Evolutionary conservation across 2,329 filamentous ascomycete species (phyloP), one percentile per base, ranked within the genome.

Genomic region (Camillea tinctor): DNA sequence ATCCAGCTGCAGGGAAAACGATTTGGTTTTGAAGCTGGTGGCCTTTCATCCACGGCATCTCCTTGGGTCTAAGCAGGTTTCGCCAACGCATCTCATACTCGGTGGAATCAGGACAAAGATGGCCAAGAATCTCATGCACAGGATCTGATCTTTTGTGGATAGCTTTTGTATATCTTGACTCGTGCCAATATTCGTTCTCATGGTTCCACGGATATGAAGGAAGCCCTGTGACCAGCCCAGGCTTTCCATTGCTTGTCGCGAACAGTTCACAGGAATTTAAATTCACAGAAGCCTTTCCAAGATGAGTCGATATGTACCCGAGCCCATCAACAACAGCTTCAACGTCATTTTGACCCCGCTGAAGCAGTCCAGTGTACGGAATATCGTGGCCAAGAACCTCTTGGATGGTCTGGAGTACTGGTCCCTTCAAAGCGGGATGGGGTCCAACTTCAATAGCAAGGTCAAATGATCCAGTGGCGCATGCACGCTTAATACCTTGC

Each of bases 401-500:
- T 52, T 54, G 19, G 17, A 63, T 49, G n/a, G 50, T 60, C 20
- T 60, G 17, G 4, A 55, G 24, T 0, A 21, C 23, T 1, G 56
- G 58, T 3, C 56, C n/a, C 23, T 57, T 61, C 1, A 63, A 36
- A 13, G 22, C 54, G 8, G 61, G 56, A 21, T 59, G 56, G 6
- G 61, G 61, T 1, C 61, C 61, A 2, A 62, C 5, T 21, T 62
- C 60, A 7, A 62, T 9, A 5, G 40, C 52, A 1, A 58, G 8
- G 40, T 57, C 55, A n/a, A 40, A 56, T 17, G 53, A 9, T 21
- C 19, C 54, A 19, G 40, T 22, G 4, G 19, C n/a, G 20, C 7
- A 48, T 9, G 55, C 23, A n/a, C 22, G 49, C 7, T 67, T 0
- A 79, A 66, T 1, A 48, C 44, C 4, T 72, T 60, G 58, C 52